Conservation (phyloP, 768 basidiomycete genomes). For the Trametes cingulata region DNA sequence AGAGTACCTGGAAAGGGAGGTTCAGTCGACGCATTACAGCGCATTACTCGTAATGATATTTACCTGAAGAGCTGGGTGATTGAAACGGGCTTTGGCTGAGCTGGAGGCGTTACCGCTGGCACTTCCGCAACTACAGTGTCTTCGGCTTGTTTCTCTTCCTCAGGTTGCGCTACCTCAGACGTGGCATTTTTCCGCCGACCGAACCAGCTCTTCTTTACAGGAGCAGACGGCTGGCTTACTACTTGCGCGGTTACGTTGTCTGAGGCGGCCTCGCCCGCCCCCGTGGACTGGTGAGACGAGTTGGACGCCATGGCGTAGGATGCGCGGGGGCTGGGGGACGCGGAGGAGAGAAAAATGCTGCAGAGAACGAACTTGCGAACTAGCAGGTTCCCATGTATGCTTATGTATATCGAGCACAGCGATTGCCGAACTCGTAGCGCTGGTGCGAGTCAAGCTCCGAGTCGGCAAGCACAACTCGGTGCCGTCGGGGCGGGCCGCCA, state of each 20-base stretch:
- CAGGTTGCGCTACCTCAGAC: neutral
- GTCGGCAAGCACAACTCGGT: too few relatives aligned
- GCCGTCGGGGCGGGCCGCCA: too few relatives aligned
- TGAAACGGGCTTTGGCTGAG: constrained; percentile 29
- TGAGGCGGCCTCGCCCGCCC: neutral
- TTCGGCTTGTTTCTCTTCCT: constrained; percentile 11
- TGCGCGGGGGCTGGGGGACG: neutral
- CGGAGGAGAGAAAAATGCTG: too few relatives aligned
- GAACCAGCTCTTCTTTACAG: too few relatives aligned
- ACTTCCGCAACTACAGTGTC: neutral
- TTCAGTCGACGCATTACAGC: neutral
- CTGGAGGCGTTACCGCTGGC: neutral
- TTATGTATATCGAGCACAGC: too few relatives aligned
- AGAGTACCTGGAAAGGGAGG: constrained; percentile 53
- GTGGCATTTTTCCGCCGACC: neutral
- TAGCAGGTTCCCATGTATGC: too few relatives aligned
- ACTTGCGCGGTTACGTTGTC: too few relatives aligned
- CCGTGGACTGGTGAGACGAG: neutral
- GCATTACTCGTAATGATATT: neutral
- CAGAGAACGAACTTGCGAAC: too few relatives aligned
- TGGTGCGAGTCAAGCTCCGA: too few relatives aligned
- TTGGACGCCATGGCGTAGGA: constrained; percentile 15
- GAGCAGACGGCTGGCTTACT: too few relatives aligned
- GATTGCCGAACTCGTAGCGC: too few relatives aligned
- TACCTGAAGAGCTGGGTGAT: constrained; percentile 34